Evolutionary conservation across 2,329 filamentous ascomycete species (phyloP), one percentile per base, ranked within the genome.

Genomic region (Sphaerostilbella broomeana): DNA sequence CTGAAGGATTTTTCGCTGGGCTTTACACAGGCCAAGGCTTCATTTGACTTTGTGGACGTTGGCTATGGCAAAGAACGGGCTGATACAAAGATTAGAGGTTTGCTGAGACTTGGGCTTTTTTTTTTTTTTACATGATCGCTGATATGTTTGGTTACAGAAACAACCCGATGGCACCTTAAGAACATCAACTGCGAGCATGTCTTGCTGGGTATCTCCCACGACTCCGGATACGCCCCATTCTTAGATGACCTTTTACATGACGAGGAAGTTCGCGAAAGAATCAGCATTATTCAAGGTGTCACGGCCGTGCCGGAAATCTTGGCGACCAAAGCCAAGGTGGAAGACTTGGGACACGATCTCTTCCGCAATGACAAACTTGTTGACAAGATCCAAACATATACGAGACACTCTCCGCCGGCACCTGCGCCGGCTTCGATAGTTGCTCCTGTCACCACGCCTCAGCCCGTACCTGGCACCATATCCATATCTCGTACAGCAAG

Each of bases 11-110:
- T 81, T 59, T 67, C 69, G 18, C 52, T 68, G 43, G 79, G 73
- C 25, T 82, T 81, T 61, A 78, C 71, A 34, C 75, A 77, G 55
- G 69, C 65, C 43, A 70, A 70, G 47, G 65, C 73, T 8, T 70
- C 69, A 9, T 79, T 81, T 61, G 75, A 81, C 55, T 81, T 80
- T 61, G 63, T 81, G 42, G 77, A 82, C 51, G 69, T 81, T 38
- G 77, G 77, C 22, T 60, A 68, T 48, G 70, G 70, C 30, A 78
- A 77, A 53, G 75, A 79, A 50, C 64, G 72, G 35, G 70, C 72
- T 6, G 73, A 77, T 52, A 68, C 68, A 32, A 81, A 81, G 56
- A 73, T 82, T 47, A 72, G 69, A 67, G 75, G 75, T 77, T 56
- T 34, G 58, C 44, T 31, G 24, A 16, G 30, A 11, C 11, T 19